These are phyloP conservation scores for Triticum dicoccoides DNA, from an alignment of 176 grass and related monocot species.

Conservation along the genomic window DNA sequence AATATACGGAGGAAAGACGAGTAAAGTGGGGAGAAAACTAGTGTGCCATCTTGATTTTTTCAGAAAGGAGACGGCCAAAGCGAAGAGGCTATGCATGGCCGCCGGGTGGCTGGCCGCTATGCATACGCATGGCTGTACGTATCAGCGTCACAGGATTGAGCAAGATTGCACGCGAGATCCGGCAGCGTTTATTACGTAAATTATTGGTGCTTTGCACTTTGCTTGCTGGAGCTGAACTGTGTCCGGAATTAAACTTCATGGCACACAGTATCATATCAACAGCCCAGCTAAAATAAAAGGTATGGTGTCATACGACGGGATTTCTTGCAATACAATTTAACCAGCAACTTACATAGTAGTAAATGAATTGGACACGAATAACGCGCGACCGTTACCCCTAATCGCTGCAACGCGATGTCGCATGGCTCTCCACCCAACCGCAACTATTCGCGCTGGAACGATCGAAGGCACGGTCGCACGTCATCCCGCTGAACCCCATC, in stretches of 20 bases:
- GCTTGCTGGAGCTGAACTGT: background rate
- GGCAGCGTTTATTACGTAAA: background rate
- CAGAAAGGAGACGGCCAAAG: slow-evolving; percentile 2
- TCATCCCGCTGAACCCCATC: no score
- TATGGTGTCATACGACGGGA: no score
- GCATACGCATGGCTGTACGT: background rate
- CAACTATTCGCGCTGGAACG: no score
- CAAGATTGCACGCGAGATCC: slow-evolving; percentile 10
- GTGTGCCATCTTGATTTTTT: background rate
- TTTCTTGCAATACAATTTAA: no score
- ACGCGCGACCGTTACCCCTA: no score
- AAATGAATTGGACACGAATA: no score
- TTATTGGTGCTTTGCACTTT: background rate
- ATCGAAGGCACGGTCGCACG: no score
- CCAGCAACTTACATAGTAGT: no score
- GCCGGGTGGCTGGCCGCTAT: background rate
- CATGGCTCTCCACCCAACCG: no score
- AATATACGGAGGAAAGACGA: background rate
- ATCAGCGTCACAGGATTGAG: background rate
- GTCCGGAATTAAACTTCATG: background rate
- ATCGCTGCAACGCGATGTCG: no score
- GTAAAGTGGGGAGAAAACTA: background rate
- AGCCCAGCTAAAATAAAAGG: no score
- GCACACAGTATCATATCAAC: background rate
- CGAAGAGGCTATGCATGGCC: background rate